These are phyloP conservation scores for Trypanosoma melophagium DNA, from an alignment of 208 protist genomes.

Conservation along the genomic window DNA sequence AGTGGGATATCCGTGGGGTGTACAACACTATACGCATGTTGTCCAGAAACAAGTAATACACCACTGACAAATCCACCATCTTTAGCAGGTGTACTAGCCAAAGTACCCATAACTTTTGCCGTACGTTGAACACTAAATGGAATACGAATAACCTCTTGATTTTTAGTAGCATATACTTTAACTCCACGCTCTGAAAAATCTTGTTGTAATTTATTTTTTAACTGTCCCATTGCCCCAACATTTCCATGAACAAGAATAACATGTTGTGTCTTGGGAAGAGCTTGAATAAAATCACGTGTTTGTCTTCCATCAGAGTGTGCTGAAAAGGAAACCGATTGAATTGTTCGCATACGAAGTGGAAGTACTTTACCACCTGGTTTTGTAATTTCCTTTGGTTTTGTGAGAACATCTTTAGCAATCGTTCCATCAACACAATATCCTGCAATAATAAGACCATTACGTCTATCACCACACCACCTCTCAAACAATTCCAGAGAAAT, in stretches of 20 bases:
- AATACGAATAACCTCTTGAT: slow-evolving; percentile 93
- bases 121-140: slow-evolving; percentile 92
- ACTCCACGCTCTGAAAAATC: slow-evolving; percentile 83
- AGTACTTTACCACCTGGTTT: slow-evolving; percentile 88
- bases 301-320: slow-evolving; percentile 97
- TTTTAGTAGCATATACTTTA: slow-evolving; percentile 91
- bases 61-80: slow-evolving; percentile 79
- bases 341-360: slow-evolving; percentile 88
- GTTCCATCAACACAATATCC: slow-evolving; percentile 98
- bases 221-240: slow-evolving; percentile 91
- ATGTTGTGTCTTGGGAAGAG: slow-evolving; percentile 78
- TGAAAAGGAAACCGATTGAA: slow-evolving; percentile 96
- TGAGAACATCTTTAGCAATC: slow-evolving; percentile 93
- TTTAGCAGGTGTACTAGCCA: slow-evolving; percentile 48
- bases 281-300: slow-evolving; percentile 89
- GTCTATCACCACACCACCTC: slow-evolving; percentile 94
- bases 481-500: slow-evolving; percentile 98
- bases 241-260: slow-evolving; percentile 96
- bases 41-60: slow-evolving; percentile 85
- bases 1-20: slow-evolving; percentile 82
- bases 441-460: slow-evolving; percentile 97
- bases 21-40: slow-evolving; percentile 84
- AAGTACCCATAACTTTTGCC: slow-evolving; percentile 88
- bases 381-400: slow-evolving; percentile 86
- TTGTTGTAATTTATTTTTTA: slow-evolving; percentile 89